phyloP scores from a whole-genome alignment of 768 basidiomycete genomes.

The Amanita subjunquillea region DNA sequence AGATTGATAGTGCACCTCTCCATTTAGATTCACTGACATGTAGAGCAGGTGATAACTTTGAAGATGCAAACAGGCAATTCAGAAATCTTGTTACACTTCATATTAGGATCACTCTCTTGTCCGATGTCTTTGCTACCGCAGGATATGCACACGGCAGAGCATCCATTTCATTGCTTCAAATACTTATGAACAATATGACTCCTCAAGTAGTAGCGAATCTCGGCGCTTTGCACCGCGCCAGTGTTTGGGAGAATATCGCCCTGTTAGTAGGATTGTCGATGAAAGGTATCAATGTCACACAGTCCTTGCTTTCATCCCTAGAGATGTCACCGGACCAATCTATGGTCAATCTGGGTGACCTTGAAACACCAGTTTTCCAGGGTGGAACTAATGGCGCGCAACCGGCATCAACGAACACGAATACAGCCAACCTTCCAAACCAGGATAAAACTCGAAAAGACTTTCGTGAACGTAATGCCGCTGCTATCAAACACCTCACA shows the following conservation, averaged over 20 bases:
- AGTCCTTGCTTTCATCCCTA: constrained; percentile 34
- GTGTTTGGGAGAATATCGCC: constrained; percentile 80
- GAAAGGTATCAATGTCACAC: constrained; percentile 42
- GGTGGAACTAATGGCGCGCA: constrained; percentile 22
- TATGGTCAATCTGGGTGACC: constrained; percentile 29
- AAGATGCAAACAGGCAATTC: constrained; percentile 52
- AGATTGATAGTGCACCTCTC: constrained; percentile 10
- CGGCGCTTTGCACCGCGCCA: constrained; percentile 72
- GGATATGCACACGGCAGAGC: constrained; percentile 76
- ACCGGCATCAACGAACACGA: constrained; percentile 8
- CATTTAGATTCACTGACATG: constrained; percentile 3
- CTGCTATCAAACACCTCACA: constrained; percentile 70
- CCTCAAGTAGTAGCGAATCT: constrained; percentile 59
- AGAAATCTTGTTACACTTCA: constrained; percentile 65
- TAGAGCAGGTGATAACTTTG: constrained; percentile 32
- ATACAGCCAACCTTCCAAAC: constrained; percentile 12
- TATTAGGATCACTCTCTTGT: constrained; percentile 71
- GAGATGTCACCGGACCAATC: constrained; percentile 37
- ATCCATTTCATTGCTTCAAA: constrained; percentile 64
- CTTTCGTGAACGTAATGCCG: constrained; percentile 54
- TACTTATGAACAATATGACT: constrained; percentile 54
- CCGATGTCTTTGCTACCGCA: constrained; percentile 79
- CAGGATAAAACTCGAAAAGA: constrained; percentile 28
- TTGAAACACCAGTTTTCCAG: constrained; percentile 20
- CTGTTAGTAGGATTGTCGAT: constrained; percentile 50